Base-by-base conservation (phyloP, 768 basidiomycete species). In the Boletus subparvulus region DNA sequence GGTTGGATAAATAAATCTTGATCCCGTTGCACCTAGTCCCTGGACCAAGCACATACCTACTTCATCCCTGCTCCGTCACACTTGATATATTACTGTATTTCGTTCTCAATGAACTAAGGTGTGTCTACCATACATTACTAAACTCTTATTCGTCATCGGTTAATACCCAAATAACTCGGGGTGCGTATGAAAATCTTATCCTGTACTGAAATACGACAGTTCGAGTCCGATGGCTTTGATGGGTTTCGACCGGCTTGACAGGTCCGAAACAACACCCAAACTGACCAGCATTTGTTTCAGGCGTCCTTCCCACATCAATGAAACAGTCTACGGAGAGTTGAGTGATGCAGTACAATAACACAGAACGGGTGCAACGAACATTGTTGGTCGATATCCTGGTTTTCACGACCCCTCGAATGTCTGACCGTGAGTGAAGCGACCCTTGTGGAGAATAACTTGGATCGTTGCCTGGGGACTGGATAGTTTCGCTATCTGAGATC, bases 231-330 rank as follows among this genome's bases (percentile, higher is more conserved):
- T 80, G 12, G 90, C 86, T 69, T 86, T 87, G 59, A 98, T 93
- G 11, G 94, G 94, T 69, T 88, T 92, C 47, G 87, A 82, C 43
- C 91, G 80, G 65, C 84, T 90, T 3, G 90, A 84, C 14, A 98
- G 79, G 69, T 98, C 92, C 4, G 93, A 92, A n/a, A 94, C 82
- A 16, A 97, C 85, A 6, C 96, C 96, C 30, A 96, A 70, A 61
- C 94, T 90, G 60, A 98, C 84, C 9, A 98, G 77, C 78, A 94
- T 87, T 63, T 94, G 93, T 50, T 87, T 83, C 64, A 98, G 71
- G 21, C 95, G 85, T 14, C 95, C 94, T 75, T 97, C 93, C 91
- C 96, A 98, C 70, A 97, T 83, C 40, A 98, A 69, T 6, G 95
- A 89, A 19, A 98, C 79, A 59, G 94, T 89, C 94, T 94, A 55